phyloP scores from a whole-genome alignment of 2,329 filamentous ascomycete species.

The Hymenotorrendiella dingleyae region DNA sequence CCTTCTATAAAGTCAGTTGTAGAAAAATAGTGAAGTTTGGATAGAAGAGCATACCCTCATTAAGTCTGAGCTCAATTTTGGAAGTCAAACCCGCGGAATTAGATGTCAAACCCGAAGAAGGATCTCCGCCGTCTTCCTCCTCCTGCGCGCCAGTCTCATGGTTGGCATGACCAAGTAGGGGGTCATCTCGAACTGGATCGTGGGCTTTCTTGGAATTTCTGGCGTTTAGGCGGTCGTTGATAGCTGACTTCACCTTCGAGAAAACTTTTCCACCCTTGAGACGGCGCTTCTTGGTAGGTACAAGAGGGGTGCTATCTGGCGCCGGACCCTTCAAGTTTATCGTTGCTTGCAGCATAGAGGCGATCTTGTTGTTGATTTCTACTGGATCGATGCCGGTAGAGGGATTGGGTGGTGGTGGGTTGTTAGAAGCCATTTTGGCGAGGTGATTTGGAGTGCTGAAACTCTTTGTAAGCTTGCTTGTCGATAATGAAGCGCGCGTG shows the following conservation, averaged over 20 bases:
- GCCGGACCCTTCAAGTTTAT: conserved; percentile 11
- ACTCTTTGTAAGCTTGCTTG: conserved; percentile 1
- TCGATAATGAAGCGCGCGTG: neutral
- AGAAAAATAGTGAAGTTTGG: neutral
- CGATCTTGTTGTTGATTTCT: conserved; percentile 14
- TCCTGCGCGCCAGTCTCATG: conserved; percentile 6
- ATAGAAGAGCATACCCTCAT: conserved; percentile 17
- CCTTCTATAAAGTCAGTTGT: conserved; percentile 10
- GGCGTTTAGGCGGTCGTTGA: conserved; percentile 14
- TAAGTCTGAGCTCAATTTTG: conserved; percentile 16
- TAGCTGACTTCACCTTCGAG: conserved; percentile 16
- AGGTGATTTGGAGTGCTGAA: conserved; percentile 5
- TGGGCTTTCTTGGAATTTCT: conserved; percentile 10
- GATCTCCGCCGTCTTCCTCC: conserved; percentile 5
- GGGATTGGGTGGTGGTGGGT: neutral
- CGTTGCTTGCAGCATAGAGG: conserved; percentile 16
- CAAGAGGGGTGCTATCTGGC: conserved; percentile 5
- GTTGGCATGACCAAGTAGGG: conserved; percentile 9
- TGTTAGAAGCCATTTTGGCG: neutral
- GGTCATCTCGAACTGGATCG: conserved; percentile 12
- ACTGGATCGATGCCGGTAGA: neutral
- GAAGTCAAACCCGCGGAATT: conserved; percentile 4
- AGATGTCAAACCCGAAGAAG: too few species aligned
- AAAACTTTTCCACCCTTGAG: conserved; percentile 18
- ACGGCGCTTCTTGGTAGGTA: conserved; percentile 16